phyloP scores from a whole-genome alignment of 495 filamentous ascomycete species.

The Hypoxylon subgilvum region DNA sequence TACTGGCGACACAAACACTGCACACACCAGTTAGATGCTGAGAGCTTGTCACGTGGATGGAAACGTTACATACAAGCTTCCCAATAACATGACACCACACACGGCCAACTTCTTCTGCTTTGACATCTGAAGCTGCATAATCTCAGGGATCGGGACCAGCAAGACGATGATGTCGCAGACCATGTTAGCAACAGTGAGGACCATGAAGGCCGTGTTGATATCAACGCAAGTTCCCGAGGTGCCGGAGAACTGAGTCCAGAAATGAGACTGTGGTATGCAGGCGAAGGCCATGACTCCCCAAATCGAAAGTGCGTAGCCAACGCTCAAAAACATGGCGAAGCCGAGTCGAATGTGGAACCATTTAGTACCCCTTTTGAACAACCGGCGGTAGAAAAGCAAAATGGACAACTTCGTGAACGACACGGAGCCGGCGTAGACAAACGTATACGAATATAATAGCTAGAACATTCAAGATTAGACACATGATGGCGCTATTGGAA shows the following conservation, averaged over 20 bases:
- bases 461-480: slow-evolving; percentile 7
- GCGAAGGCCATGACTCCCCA: slow-evolving; percentile 34
- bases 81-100: slow-evolving; percentile 49
- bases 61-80: slow-evolving; percentile 45
- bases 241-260: slow-evolving; percentile 42
- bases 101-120: slow-evolving; percentile 48
- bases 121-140: slow-evolving; percentile 45
- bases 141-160: slow-evolving; percentile 48
- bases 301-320: slow-evolving; percentile 33
- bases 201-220: slow-evolving; percentile 41
- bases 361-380: slow-evolving; percentile 39
- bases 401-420: slow-evolving; percentile 48
- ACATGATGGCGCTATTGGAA: not conserved
- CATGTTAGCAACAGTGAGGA: slow-evolving; percentile 44
- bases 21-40: slow-evolving; percentile 2
- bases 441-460: slow-evolving; percentile 45
- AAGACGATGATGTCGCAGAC: slow-evolving; percentile 53
- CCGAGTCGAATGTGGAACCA: slow-evolving; percentile 29
- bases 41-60: not conserved
- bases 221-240: slow-evolving; percentile 38
- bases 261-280: slow-evolving; percentile 43
- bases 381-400: slow-evolving; percentile 44
- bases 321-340: slow-evolving; percentile 20
- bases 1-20: slow-evolving; percentile 49
- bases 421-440: slow-evolving; percentile 43